Conservation (phyloP, 2,329 filamentous ascomycete species). For the Lachnellula subtilissima region DNA sequence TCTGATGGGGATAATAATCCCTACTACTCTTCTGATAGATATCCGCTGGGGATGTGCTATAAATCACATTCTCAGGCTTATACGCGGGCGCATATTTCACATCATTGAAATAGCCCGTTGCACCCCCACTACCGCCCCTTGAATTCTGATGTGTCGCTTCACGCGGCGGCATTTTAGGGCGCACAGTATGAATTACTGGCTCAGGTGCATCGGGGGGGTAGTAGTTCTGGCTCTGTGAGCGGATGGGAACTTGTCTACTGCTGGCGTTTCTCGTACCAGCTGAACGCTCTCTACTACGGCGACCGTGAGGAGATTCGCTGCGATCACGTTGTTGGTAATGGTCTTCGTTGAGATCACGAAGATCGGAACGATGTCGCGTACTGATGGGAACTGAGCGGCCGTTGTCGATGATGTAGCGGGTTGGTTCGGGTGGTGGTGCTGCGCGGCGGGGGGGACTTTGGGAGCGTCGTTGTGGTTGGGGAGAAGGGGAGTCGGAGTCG, state of each 20-base stretch:
- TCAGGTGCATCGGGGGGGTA: constrained; percentile 15
- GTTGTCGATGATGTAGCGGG: constrained; percentile 23
- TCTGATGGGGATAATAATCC: constrained; percentile 1
- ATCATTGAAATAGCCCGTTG: constrained; percentile 5
- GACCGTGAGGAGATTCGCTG: constrained; percentile 20
- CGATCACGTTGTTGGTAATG: constrained; percentile 17
- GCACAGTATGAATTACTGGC: constrained; percentile 12
- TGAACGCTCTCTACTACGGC: constrained; percentile 15
- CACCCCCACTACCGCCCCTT: background rate
- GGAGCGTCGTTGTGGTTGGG: constrained; percentile 14
- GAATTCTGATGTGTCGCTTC: constrained; percentile 7
- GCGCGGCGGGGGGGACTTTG: constrained; percentile 11
- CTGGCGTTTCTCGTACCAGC: constrained; percentile 7
- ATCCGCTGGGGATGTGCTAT: background rate
- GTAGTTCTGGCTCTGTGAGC: constrained; percentile 13
- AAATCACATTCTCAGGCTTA: constrained; percentile 9
- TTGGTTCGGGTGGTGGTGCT: constrained; percentile 9
- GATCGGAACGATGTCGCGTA: constrained; percentile 16
- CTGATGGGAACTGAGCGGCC: constrained; percentile 19
- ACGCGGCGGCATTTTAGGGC: constrained; percentile 17
- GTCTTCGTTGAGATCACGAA: constrained; percentile 15
- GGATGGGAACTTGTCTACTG: constrained; percentile 4
- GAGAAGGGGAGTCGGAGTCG: constrained; percentile 15
- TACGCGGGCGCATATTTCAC: constrained; percentile 14
- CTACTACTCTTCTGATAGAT: background rate